phyloP scores from a whole-genome alignment of 2,329 filamentous ascomycete genomes.

The Colletotrichum sp. region DNA sequence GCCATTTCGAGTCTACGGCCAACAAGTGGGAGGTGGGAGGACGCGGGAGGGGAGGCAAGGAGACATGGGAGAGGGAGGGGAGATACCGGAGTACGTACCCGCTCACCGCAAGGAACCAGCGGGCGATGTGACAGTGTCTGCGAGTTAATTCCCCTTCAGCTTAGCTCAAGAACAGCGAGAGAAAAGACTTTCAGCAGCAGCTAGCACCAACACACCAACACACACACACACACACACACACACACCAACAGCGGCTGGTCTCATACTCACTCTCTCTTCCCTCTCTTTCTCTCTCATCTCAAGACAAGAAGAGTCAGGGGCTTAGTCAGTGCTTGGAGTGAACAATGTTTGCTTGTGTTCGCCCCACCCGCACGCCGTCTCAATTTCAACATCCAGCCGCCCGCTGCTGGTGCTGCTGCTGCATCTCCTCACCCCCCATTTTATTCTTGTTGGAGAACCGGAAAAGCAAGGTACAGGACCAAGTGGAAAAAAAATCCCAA shows the following conservation, averaged over 20 bases:
- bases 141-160: neutral
- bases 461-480: neutral
- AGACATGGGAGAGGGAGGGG: neutral
- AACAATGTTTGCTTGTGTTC: neutral
- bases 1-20: neutral
- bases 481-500: neutral
- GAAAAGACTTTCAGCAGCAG: neutral
- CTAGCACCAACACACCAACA: neutral
- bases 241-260: neutral
- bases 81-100: neutral
- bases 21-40: neutral
- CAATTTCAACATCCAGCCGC: slow-evolving; percentile 15
- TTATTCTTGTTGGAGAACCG: neutral
- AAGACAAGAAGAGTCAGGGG: neutral
- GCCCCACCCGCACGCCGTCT: neutral
- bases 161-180: neutral
- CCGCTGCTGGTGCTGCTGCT: neutral
- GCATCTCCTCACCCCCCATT: neutral
- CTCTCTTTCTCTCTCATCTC: neutral
- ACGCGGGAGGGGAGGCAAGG: neutral
- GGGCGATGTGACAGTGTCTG: neutral
- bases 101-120: neutral
- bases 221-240: neutral
- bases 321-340: neutral
- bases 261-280: neutral